A percentile compares a stretch with the other conserved stretches of the same genome.
Evolutionary conservation across 768 basidiomycete genomes (phyloP).

Genomic region (Lactarius sp.): DNA sequence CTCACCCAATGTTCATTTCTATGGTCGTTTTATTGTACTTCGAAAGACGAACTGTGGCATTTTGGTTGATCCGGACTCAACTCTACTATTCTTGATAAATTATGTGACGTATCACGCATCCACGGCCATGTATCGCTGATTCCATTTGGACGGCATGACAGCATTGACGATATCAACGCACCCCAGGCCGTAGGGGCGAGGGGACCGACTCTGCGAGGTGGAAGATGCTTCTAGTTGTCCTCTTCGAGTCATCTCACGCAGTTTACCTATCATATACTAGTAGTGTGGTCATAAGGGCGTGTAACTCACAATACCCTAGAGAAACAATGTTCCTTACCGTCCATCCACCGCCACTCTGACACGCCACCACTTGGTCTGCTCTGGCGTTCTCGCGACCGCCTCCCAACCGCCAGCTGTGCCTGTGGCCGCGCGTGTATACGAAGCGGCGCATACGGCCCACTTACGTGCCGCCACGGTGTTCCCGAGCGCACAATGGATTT

Average conservation of each 20-base stretch:
- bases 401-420: conserved; percentile 20
- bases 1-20: not conserved
- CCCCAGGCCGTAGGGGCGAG: too few relatives aligned
- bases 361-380: conserved; percentile 16
- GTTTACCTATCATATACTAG: not conserved
- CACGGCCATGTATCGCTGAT: not conserved
- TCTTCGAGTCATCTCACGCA: not conserved
- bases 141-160: not conserved
- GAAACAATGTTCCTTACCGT: not conserved
- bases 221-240: not conserved
- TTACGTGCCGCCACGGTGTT: conserved; percentile 5
- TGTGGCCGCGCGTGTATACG: conserved; percentile 12
- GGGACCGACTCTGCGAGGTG: not conserved
- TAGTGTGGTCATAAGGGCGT: not conserved
- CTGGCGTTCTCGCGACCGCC: conserved; percentile 13
- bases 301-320: not conserved
- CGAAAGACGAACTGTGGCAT: not conserved
- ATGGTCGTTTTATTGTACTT: not conserved
- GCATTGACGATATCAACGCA: not conserved
- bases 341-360: not conserved
- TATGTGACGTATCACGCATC: not conserved
- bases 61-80: not conserved
- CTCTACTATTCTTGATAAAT: not conserved
- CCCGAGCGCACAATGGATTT: conserved; percentile 6
- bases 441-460: conserved; percentile 19